Evolutionary conservation across 257 asterid genomes (phyloP), one percentile per base, ranked within the genome.

Genomic region (Solanum etuberosum): DNA sequence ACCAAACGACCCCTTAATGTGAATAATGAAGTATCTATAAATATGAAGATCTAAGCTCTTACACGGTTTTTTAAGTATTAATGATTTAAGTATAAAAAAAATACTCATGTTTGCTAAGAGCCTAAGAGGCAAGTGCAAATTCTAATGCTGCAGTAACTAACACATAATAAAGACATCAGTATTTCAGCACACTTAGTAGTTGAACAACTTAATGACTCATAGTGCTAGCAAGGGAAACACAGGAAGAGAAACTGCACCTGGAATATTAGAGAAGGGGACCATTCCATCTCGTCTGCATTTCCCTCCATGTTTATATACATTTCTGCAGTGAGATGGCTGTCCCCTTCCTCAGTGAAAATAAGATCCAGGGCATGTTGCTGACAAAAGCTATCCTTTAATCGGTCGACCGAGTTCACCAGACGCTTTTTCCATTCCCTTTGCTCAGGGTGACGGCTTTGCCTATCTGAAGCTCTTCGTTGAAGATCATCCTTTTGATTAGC

Each of bases 381-480:
- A 91, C 99, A 97, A 92, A 97, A 97, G 91, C 98, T 95, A 91
- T 97, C 99, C 93, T 97, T 97, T 89, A 97, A 90, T 89, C 96
- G 90, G 89, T 97, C 99, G 89, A 96, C 96, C 70, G 94, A 92
- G 88, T 89, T 91, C 88, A 91, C 93, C 46, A 97, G 98, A 76
- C 97, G 97, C 90, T 90, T 95, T 92, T 93, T 97, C 99, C 99
- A 97, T 88, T 97, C 99, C 93, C 98, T 95, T 88, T 94, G 99
- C 92, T 97, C 99, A 72, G 98, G 99, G 85, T 96, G 93, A 70
- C 99, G 98, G 63, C 91, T 96, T 88, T 96, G 99, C 90, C 99
- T 94, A 77, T 96, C 99, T 71, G 93, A 85, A 81, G 94, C 92
- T 91, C 97, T 92, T 93, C 96, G 92, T 65, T 96, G 98, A 91